Evolutionary conservation across 345 rosid genomes (phyloP).

Genomic region (Eutrema heterophyllum): DNA sequence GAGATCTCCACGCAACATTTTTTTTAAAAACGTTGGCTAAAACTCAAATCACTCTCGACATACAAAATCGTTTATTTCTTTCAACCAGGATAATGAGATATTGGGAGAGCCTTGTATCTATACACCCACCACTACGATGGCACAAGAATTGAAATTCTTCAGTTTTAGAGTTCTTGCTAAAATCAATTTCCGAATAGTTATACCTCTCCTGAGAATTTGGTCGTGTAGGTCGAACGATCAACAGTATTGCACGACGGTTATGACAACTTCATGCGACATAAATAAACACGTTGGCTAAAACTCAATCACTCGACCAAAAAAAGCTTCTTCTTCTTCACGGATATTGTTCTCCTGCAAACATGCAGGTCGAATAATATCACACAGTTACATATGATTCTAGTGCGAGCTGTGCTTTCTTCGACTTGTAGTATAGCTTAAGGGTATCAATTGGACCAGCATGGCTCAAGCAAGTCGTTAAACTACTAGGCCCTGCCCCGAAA

Average conservation of each 20-base stretch:
- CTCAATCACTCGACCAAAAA: neutral
- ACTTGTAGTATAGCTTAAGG: neutral
- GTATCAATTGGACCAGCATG: neutral
- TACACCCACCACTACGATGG: neutral
- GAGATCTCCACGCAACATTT: neutral
- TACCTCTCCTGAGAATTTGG: neutral
- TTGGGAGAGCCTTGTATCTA: neutral
- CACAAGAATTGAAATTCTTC: neutral
- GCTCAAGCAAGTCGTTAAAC: neutral
- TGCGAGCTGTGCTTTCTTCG: neutral
- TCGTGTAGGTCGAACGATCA: constrained; percentile 8
- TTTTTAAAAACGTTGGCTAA: neutral
- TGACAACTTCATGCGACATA: constrained; percentile 2
- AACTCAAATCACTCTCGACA: neutral
- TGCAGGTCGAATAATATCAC: neutral
- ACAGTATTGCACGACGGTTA: neutral
- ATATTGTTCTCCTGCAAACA: constrained; percentile 21
- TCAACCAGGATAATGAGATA: neutral
- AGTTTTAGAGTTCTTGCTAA: neutral
- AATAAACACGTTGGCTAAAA: neutral
- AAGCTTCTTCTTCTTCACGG: constrained; percentile 12
- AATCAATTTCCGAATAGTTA: constrained; percentile 5
- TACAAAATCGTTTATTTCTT: neutral
- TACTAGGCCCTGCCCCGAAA: neutral
- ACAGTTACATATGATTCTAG: neutral